Evolutionary conservation across 1,139 yeast species (phyloP), one percentile per base, ranked within the genome.

Genomic region (Debaryomycetaceae sp.): DNA sequence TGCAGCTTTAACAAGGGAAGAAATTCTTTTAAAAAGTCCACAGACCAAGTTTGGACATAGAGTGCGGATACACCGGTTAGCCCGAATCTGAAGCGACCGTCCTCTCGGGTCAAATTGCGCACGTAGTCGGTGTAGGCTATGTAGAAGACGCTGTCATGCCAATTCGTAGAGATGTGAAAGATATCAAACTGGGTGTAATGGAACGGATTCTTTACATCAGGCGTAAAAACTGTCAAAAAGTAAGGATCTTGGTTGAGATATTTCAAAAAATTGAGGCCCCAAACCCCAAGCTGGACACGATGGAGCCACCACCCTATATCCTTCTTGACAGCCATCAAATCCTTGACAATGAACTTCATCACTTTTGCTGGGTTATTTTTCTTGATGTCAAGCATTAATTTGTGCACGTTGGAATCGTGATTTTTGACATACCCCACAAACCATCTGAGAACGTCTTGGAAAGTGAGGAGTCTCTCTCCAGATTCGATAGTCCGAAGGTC

Each of bases 381-480:
- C 65, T 93, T 93, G 56, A 91, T 81, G 60, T 93, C 99, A 51
- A 93, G 70, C 89, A 89, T 86, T 45, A 89, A 62, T 52, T 74
- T 73, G 42, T 59, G 56, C 23, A 40, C 49, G 35, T 56, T 48
- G 24, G 50, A 42, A 43, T 60, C 60, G 24, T 54, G 43, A 9
- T 50, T 49, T 4, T 58, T 58, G 36, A 61, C 61, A 46, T 78
- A 76, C 5, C 63, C 56, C 4, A 70, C 63, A 49, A 81, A 73
- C 87, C 95, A 85, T 23, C 65, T 54, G 11, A 88, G 68, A 1
- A 87, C 68, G 13, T 85, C 81, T 23, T 62, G 62, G 37, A 93
- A 76, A 0, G 87, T 76, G 20, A 90, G 75, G 66, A 91, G 75
- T 11, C 67, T 69, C 52, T 82, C 83, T 0, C 85, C 81, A 27